A percentile compares a stretch with the other conserved stretches of the same genome.
These are phyloP conservation scores for apple (Malus domestica) DNA, from an alignment of 306 rosid species.

Conservation along the genomic window DNA sequence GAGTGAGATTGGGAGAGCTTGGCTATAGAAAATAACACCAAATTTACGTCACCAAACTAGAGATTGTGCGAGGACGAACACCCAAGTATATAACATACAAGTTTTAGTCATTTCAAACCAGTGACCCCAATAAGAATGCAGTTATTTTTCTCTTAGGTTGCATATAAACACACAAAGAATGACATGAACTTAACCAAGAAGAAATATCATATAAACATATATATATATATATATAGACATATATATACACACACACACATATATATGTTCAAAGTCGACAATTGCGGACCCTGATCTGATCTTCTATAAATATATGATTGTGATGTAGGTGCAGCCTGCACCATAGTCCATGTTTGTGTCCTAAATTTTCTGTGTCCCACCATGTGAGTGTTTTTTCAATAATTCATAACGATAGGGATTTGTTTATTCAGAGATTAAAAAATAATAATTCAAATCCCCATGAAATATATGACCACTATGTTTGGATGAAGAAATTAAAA, in stretches of 20 bases:
- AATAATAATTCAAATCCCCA: neutral
- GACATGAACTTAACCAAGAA: neutral
- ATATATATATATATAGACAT: neutral
- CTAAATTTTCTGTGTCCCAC: slow-evolving; percentile 1
- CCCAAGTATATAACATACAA: neutral
- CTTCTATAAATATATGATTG: neutral
- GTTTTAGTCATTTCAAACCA: neutral
- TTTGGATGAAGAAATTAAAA: no score
- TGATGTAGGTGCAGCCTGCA: neutral
- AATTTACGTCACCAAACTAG: neutral
- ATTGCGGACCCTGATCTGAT: neutral
- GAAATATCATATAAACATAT: neutral
- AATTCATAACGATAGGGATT: slow-evolving; percentile 1
- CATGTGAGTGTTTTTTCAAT: slow-evolving; percentile 10
- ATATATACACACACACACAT: neutral
- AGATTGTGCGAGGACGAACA: neutral
- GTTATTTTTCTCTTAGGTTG: neutral
- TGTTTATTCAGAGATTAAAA: neutral
- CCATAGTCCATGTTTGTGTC: neutral
- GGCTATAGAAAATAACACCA: slow-evolving; percentile 3
- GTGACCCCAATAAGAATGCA: neutral
- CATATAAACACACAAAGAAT: neutral
- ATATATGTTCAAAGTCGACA: neutral
- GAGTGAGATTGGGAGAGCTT: neutral
- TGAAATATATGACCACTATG: neutral